A percentile compares a stretch with the other conserved stretches of the same genome.
phyloP scores from a whole-genome alignment of 2,329 filamentous ascomycete species.

The Davidsoniella eucalypti region DNA sequence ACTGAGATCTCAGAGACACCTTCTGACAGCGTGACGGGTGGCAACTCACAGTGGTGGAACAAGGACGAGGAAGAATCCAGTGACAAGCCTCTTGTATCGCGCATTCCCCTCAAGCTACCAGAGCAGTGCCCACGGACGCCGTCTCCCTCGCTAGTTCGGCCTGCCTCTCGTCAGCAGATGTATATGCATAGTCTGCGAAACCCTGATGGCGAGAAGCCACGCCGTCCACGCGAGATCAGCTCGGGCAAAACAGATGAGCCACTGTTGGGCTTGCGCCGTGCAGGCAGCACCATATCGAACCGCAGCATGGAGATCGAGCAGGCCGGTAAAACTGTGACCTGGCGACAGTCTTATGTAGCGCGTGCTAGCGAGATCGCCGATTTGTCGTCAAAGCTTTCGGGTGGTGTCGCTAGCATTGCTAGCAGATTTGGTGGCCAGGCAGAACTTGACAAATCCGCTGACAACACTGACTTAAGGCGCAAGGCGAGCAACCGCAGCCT shows the following conservation, averaged over 20 bases:
- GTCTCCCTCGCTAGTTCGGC: slow-evolving; percentile 3
- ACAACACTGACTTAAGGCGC: background rate
- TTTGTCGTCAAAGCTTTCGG: slow-evolving; percentile 17
- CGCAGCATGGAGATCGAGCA: slow-evolving; percentile 10
- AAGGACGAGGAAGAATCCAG: background rate
- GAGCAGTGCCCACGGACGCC: background rate
- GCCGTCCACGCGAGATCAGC: background rate
- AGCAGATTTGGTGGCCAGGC: slow-evolving; percentile 20
- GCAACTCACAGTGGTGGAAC: slow-evolving; percentile 8
- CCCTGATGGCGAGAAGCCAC: slow-evolving; percentile 1
- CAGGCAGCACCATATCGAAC: slow-evolving; percentile 4
- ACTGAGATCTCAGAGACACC: slow-evolving; percentile 9
- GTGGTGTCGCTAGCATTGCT: slow-evolving; percentile 21
- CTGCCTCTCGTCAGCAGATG: slow-evolving; percentile 3
- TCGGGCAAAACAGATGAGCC: background rate
- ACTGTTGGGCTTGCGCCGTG: slow-evolving; percentile 1
- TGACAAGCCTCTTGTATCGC: slow-evolving; percentile 1
- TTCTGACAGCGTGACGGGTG: background rate
- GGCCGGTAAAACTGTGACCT: slow-evolving; percentile 2
- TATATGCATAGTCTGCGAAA: slow-evolving; percentile 7
- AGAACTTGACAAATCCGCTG: background rate
- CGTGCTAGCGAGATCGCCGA: slow-evolving; percentile 14
- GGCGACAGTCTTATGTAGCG: slow-evolving; percentile 5
- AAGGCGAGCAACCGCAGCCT: slow-evolving; percentile 2
- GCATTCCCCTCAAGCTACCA: slow-evolving; percentile 2